phyloP scores from a whole-genome alignment of 1,284 basidiomycete genomes.

The Boletellus dicymbophilus region DNA sequence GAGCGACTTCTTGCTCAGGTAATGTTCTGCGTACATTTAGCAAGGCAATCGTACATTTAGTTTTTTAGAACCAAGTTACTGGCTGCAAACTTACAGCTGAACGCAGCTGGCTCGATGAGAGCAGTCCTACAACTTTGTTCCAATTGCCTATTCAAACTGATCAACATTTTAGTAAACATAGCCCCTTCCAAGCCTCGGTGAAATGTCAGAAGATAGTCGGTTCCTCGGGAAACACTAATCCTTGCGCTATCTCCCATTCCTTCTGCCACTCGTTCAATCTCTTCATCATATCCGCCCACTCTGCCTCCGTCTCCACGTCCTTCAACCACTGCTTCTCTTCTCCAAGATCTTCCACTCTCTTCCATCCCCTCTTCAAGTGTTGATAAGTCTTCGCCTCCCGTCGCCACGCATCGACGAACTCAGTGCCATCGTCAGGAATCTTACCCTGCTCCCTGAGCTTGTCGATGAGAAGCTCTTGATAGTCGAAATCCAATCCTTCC shows the following conservation, averaged over 20 bases:
- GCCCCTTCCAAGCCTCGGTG: too few species aligned
- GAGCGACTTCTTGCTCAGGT: too few species aligned
- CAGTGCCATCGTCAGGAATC: slow-evolving; percentile 42
- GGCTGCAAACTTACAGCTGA: too few species aligned
- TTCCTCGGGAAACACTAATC: slow-evolving; percentile 14
- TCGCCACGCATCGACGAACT: slow-evolving; percentile 53
- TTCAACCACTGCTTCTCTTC: slow-evolving; percentile 37
- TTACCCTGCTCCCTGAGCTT: slow-evolving; percentile 43
- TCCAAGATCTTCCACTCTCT: slow-evolving; percentile 42
- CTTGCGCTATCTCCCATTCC: slow-evolving; percentile 39
- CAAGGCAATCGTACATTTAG: too few species aligned
- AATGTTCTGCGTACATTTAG: too few species aligned
- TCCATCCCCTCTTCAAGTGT: slow-evolving; percentile 46
- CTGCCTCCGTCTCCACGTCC: slow-evolving; percentile 39
- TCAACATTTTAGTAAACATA: too few species aligned
- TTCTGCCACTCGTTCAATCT: slow-evolving; percentile 49
- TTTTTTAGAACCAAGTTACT: too few species aligned
- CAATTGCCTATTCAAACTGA: too few species aligned
- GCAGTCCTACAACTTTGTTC: too few species aligned
- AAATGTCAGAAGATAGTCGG: slow-evolving; percentile 6
- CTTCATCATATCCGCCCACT: slow-evolving; percentile 52
- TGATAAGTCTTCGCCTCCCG: slow-evolving; percentile 36
- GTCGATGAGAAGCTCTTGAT: slow-evolving; percentile 49
- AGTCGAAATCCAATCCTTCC: slow-evolving; percentile 42
- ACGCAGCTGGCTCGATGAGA: too few species aligned